These are phyloP conservation scores for Mycena chlorophos DNA, from an alignment of 768 basidiomycete genomes.

Conservation along the genomic window DNA sequence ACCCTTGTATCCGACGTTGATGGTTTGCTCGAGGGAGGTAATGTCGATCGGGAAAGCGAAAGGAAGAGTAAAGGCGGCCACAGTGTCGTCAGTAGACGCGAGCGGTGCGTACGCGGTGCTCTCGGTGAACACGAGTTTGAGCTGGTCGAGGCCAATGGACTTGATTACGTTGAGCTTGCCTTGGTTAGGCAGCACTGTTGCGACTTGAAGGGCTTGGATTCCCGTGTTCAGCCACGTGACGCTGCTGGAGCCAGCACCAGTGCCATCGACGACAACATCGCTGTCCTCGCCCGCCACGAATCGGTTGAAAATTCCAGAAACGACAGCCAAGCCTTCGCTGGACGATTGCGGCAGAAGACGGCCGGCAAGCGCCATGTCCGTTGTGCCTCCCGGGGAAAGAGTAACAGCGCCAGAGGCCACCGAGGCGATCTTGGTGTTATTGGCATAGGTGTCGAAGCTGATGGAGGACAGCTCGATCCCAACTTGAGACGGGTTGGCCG, in stretches of 20 bases:
- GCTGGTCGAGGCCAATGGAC: slow-evolving; percentile 58
- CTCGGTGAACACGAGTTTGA: slow-evolving; percentile 59
- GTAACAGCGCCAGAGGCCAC: slow-evolving; percentile 51
- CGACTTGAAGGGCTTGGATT: slow-evolving; percentile 61
- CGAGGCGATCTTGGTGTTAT: slow-evolving; percentile 57
- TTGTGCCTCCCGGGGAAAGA: slow-evolving; percentile 53
- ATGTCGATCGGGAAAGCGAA: slow-evolving; percentile 74
- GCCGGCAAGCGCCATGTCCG: slow-evolving; percentile 56
- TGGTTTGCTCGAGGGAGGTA: slow-evolving; percentile 57
- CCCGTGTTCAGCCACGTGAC: slow-evolving; percentile 74
- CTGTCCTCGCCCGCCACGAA: slow-evolving; percentile 70
- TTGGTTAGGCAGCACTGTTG: slow-evolving; percentile 60
- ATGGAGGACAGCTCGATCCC: slow-evolving; percentile 64
- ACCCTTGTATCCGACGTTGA: slow-evolving; percentile 52
- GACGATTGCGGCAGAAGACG: slow-evolving; percentile 64
- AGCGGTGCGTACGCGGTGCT: slow-evolving; percentile 57
- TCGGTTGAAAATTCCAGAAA: slow-evolving; percentile 69
- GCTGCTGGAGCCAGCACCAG: slow-evolving; percentile 55
- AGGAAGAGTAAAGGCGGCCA: slow-evolving; percentile 65
- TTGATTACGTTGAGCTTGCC: slow-evolving; percentile 65
- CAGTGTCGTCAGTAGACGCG: slow-evolving; percentile 59
- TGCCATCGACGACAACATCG: slow-evolving; percentile 57
- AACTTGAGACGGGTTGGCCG: slow-evolving; percentile 72
- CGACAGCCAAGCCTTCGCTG: slow-evolving; percentile 50
- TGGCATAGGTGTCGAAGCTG: slow-evolving; percentile 59